These are phyloP conservation scores for Pyrenophora graminea DNA, from an alignment of 2,329 filamentous ascomycete genomes.

Conservation along the genomic window DNA sequence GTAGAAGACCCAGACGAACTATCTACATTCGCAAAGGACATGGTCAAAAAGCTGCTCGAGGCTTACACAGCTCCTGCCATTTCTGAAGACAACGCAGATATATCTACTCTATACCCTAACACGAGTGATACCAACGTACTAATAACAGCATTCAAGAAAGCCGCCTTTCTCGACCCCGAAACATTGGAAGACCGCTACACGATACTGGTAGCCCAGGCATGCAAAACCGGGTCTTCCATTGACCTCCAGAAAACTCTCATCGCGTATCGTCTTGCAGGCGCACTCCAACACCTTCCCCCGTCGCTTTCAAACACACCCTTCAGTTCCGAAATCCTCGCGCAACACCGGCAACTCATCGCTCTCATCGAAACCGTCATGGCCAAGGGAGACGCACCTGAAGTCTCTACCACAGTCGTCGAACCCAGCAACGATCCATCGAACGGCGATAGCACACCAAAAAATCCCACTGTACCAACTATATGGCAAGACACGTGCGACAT, in stretches of 20 bases:
- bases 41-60: conserved; percentile 27
- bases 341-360: conserved; percentile 25
- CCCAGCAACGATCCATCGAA: not conserved
- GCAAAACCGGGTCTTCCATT: conserved; percentile 18
- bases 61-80: conserved; percentile 12
- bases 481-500: conserved; percentile 57
- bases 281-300: conserved; percentile 23
- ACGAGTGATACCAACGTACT: conserved; percentile 12
- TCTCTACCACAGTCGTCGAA: not conserved
- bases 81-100: not conserved
- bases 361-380: conserved; percentile 25
- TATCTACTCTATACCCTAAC: not conserved
- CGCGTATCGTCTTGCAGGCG: conserved; percentile 35
- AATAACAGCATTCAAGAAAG: conserved; percentile 25
- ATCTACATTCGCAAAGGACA: conserved; percentile 26
- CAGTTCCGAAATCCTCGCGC: conserved; percentile 26
- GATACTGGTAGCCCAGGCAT: conserved; percentile 37
- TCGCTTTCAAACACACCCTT: conserved; percentile 24
- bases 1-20: conserved; percentile 32
- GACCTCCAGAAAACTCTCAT: conserved; percentile 34
- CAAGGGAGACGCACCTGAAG: not conserved
- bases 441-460: not conserved
- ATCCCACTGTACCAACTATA: not conserved
- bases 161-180: conserved; percentile 30
- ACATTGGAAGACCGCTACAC: conserved; percentile 39